Conservation (phyloP, 139 green algal genomes). For the Axilococcus clingmanii region DNA sequence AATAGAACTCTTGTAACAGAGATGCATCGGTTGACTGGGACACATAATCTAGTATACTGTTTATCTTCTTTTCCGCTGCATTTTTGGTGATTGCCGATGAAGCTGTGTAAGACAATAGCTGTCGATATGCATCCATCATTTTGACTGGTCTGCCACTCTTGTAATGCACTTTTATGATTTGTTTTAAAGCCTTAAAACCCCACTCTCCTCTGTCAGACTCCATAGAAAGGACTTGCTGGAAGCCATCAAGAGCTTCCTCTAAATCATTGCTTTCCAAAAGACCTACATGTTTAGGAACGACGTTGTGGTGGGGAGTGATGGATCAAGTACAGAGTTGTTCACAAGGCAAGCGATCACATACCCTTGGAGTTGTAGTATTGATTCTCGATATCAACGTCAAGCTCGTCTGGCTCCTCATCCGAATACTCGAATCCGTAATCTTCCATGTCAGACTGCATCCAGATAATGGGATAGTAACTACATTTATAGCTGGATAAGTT, state of each 20-base stretch:
- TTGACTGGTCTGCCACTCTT: slow-evolving; percentile 37
- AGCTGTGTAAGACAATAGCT: slow-evolving; percentile 85
- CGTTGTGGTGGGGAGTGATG: background rate
- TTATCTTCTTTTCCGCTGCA: slow-evolving; percentile 98
- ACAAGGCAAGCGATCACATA: background rate
- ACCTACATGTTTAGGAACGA: slow-evolving; percentile 32
- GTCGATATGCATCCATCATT: slow-evolving; percentile 27
- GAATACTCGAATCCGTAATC: slow-evolving; percentile 98
- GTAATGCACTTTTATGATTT: slow-evolving; percentile 94
- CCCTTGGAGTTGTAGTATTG: slow-evolving; percentile 98
- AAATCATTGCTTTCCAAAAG: slow-evolving; percentile 67
- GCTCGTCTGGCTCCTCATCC: slow-evolving; percentile 89
- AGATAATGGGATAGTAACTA: background rate
- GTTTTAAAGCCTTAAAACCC: slow-evolving; percentile 98
- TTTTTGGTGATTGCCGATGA: slow-evolving; percentile 80
- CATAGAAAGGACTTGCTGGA: slow-evolving; percentile 87
- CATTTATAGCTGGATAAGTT: no score
- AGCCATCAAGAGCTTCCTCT: slow-evolving; percentile 73
- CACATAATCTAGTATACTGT: slow-evolving; percentile 91
- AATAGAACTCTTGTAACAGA: slow-evolving; percentile 91
- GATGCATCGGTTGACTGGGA: slow-evolving; percentile 53
- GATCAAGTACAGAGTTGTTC: background rate
- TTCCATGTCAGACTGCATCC: slow-evolving; percentile 27
- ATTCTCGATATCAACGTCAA: slow-evolving; percentile 98
- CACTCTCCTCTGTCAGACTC: slow-evolving; percentile 93